Conservation (phyloP, 352 stramenopile species). For the Globisporangium orthogonon region DNA sequence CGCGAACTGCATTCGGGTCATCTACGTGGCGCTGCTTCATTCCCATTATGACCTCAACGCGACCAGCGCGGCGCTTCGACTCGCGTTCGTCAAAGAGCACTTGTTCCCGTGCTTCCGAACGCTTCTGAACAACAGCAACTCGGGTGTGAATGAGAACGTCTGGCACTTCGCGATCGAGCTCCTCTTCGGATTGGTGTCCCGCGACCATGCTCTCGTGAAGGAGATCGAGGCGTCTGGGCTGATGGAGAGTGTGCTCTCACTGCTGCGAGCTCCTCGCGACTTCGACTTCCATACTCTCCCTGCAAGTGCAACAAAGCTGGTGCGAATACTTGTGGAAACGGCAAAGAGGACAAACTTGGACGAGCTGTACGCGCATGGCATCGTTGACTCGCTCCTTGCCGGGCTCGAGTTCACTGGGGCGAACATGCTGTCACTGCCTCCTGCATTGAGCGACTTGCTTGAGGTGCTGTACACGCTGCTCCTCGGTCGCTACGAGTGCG, state of each 20-base stretch:
- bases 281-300: constrained; percentile 22
- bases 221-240: constrained; percentile 17
- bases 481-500: constrained; percentile 23
- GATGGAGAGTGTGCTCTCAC: constrained; percentile 16
- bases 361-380: constrained; percentile 25
- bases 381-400: constrained; percentile 19
- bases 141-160: constrained; percentile 28
- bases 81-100: constrained; percentile 33
- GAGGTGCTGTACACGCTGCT: constrained; percentile 30
- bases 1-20: constrained; percentile 41
- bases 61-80: constrained; percentile 16
- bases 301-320: constrained; percentile 25
- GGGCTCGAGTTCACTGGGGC: constrained; percentile 20
- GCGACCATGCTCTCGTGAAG: constrained; percentile 22
- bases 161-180: constrained; percentile 48
- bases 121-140: constrained; percentile 12
- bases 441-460: constrained; percentile 23
- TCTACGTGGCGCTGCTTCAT: constrained; percentile 47
- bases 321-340: constrained; percentile 25
- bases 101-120: constrained; percentile 35
- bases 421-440: constrained; percentile 2
- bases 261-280: constrained; percentile 24
- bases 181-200: constrained; percentile 34
- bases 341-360: constrained; percentile 7
- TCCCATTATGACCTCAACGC: constrained; percentile 23